Conservation (phyloP, 2,329 filamentous ascomycete species). For the Phaeosphaeria sp. region DNA sequence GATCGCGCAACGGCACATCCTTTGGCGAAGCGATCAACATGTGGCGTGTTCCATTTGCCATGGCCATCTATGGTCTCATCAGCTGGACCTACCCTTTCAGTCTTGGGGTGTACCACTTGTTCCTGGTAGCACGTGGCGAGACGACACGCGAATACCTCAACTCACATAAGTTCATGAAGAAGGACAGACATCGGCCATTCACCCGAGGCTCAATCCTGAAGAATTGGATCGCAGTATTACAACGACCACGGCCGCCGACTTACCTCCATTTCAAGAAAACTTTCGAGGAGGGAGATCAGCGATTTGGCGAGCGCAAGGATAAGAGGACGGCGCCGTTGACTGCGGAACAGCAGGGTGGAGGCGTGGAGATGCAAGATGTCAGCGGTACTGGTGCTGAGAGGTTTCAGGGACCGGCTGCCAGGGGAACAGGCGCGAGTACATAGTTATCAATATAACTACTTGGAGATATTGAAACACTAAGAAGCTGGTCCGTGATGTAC, state of each 20-base stretch:
- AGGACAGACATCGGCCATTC: slow-evolving; percentile 90
- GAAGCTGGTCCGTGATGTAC: no score
- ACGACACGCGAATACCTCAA: slow-evolving; percentile 97
- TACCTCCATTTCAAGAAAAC: slow-evolving; percentile 85
- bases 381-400: slow-evolving; percentile 27
- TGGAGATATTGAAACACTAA: neutral
- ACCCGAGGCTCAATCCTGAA: slow-evolving; percentile 75
- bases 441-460: neutral
- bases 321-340: slow-evolving; percentile 57
- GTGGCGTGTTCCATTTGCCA: slow-evolving; percentile 83
- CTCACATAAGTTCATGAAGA: slow-evolving; percentile 91
- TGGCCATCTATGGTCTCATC: slow-evolving; percentile 83
- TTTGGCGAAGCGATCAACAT: slow-evolving; percentile 73
- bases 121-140: slow-evolving; percentile 88
- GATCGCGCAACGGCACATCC: slow-evolving; percentile 65
- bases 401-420: slow-evolving; percentile 44
- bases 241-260: slow-evolving; percentile 82
- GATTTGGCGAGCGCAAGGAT: slow-evolving; percentile 70
- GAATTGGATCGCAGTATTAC: slow-evolving; percentile 84
- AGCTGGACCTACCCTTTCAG: slow-evolving; percentile 81
- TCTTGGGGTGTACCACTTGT: slow-evolving; percentile 87
- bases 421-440: slow-evolving; percentile 20
- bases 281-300: slow-evolving; percentile 83
- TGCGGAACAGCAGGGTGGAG: slow-evolving; percentile 60
- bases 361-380: slow-evolving; percentile 74